Conservation (phyloP, 768 basidiomycete species). For the Hebeloma cylindrosporum region DNA sequence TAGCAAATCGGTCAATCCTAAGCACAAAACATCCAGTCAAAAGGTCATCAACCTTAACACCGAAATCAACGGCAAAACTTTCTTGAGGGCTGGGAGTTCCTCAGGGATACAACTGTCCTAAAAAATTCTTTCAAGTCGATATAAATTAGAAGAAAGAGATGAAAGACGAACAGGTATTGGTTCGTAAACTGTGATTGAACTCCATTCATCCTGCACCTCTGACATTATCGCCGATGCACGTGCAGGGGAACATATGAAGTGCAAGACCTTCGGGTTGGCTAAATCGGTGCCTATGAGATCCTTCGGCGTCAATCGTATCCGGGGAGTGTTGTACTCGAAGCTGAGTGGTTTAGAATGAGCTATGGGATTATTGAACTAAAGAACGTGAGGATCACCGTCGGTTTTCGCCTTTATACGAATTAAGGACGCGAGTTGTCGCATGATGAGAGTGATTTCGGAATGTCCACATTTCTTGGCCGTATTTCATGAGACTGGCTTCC, state of each 20-base stretch:
- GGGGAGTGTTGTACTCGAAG: slow-evolving; percentile 76
- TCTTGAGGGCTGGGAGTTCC: slow-evolving; percentile 66
- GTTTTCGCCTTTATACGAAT: slow-evolving; percentile 71
- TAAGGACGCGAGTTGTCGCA: slow-evolving; percentile 71
- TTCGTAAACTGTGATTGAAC: slow-evolving; percentile 73
- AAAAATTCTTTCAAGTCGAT: too few species aligned
- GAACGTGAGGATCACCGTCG: slow-evolving; percentile 50
- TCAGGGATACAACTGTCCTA: slow-evolving; percentile 80
- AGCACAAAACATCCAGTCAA: too few species aligned
- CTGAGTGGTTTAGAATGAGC: slow-evolving; percentile 36
- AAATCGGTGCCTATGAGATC: slow-evolving; percentile 62
- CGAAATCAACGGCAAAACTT: slow-evolving; percentile 56
- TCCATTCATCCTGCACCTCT: slow-evolving; percentile 64
- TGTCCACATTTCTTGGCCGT: slow-evolving; percentile 76
- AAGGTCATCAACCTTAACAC: slow-evolving; percentile 79
- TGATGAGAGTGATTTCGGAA: slow-evolving; percentile 59
- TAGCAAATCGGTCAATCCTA: slow-evolving; percentile 1
- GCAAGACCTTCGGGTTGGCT: slow-evolving; percentile 52
- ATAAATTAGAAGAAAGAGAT: background rate
- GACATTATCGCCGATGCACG: slow-evolving; percentile 67
- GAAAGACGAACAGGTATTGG: slow-evolving; percentile 70
- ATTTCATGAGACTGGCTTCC: slow-evolving; percentile 52
- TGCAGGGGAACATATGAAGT: slow-evolving; percentile 84
- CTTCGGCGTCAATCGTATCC: slow-evolving; percentile 66
- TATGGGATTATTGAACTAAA: slow-evolving; percentile 3